Base-by-base conservation (phyloP, 208 protist species). In the Phytomonas sp. region DNA sequence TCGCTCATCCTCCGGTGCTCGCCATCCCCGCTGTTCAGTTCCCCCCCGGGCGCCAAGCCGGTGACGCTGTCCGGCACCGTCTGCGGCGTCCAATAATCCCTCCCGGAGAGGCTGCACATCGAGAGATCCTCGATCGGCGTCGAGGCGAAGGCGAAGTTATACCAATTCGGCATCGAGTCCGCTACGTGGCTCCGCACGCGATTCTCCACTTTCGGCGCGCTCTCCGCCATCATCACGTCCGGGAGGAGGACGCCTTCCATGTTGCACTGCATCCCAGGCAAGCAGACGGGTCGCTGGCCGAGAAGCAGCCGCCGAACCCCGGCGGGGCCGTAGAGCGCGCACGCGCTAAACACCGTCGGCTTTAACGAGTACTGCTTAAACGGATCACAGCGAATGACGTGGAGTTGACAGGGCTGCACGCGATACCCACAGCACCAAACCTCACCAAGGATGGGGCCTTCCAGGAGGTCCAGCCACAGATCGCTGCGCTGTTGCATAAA, bases 371-470 rank as follows among this genome's bases (percentile, higher is more conserved):
- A 75, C 11, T 59, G 74, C 56, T 73, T 71, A 8, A 62, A 40
- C 4, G 83, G 79, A 66, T 91, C 84, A 56, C 77, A 87, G 26
- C 87, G 88, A 17, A 96, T 76, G 7, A 96, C 81, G 53, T 93
- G 86, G 17, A 96, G 76, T 62, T 93, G 86, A 60, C 86, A 93
- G n/a, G 78, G 81, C 69, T 91, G 87, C 31, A 96, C 82, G 56
- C 81, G 82, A 34, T 85, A 92, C 0, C 87, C 88, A 37, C 87
- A 96, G 70, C 86, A 92, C 81, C 82, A 93, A 53, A 96, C 73
- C 60, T 94, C 86, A n/a, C 74, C 79, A 30, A 92, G 72, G 33
- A 88, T 76, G 1, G 86, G 88, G 0, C 86, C 88, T 30, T 82
- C 70, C 8, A 78, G 72, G 13, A 96, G 77, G 60, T 93, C 86